Conservation (phyloP, 1,284 basidiomycete species). For the Schizophyllum commune region DNA sequence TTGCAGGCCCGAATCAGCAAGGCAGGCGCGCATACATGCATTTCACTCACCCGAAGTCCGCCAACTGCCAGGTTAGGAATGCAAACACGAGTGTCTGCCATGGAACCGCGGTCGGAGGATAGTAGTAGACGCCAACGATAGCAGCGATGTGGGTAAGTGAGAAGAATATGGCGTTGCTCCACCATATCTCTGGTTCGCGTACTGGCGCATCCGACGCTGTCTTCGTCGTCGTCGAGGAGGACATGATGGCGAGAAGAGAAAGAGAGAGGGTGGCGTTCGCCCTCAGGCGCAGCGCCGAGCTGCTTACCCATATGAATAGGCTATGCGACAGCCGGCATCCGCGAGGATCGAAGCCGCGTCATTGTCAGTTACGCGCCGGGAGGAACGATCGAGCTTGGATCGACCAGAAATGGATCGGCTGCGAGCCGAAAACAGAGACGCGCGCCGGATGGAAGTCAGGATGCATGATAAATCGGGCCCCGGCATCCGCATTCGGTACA, state of each 20-base stretch:
- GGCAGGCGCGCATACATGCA: background rate
- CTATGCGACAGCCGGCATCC: no score
- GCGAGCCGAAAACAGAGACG: no score
- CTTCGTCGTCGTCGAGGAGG: background rate
- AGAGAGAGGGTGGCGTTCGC: background rate
- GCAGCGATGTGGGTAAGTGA: conserved; percentile 56
- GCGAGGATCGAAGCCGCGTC: no score
- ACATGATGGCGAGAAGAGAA: background rate
- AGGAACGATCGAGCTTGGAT: no score
- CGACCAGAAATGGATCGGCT: no score
- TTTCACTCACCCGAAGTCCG: conserved; percentile 54
- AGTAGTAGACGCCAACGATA: conserved; percentile 40
- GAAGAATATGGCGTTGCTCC: conserved; percentile 65
- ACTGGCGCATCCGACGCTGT: background rate
- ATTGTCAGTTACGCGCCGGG: no score
- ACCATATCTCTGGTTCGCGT: conserved; percentile 44
- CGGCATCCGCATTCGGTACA: no score
- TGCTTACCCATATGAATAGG: no score
- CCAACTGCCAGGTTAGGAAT: conserved; percentile 60
- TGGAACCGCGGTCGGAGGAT: conserved; percentile 40
- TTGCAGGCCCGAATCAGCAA: background rate
- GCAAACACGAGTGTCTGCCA: conserved; percentile 43
- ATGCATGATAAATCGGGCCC: no score
- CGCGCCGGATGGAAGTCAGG: no score
- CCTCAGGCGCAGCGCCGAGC: background rate